phyloP scores from a whole-genome alignment of 805 yeast species.

The Teunomyces panamensis region DNA sequence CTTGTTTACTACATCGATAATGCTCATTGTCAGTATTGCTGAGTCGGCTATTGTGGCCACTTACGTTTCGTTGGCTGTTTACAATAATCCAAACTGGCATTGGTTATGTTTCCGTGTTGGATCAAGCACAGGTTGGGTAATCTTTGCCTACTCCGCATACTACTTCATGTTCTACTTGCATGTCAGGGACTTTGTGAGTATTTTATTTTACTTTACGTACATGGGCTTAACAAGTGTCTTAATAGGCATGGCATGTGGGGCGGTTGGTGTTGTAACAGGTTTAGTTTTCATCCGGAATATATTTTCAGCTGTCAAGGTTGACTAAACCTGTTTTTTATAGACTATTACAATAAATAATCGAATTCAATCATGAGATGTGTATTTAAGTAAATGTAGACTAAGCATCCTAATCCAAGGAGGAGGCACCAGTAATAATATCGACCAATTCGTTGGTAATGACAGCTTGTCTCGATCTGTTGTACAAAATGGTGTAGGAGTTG shows the following conservation, averaged over 20 bases:
- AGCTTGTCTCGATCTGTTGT: conserved; percentile 99
- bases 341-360: background rate
- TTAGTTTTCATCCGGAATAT: conserved; percentile 61
- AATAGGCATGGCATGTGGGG: conserved; percentile 70
- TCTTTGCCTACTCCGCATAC: conserved; percentile 64
- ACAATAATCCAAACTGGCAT: conserved; percentile 69
- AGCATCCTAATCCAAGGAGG: conserved; percentile 76
- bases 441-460: conserved; percentile 99
- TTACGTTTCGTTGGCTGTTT: conserved; percentile 54
- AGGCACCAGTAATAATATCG: conserved; percentile 99
- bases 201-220: conserved; percentile 67
- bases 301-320: conserved; percentile 51
- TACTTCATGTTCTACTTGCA: conserved; percentile 58
- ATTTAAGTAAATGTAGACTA: conserved; percentile 2
- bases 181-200: conserved; percentile 64
- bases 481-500: conserved; percentile 89
- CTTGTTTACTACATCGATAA: conserved; percentile 55
- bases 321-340: background rate
- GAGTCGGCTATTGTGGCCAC: conserved; percentile 72
- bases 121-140: conserved; percentile 65
- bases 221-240: conserved; percentile 60
- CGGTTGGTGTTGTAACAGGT: conserved; percentile 68
- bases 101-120: conserved; percentile 78
- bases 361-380: conserved; percentile 6
- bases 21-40: conserved; percentile 59